Base-by-base conservation (phyloP, 176 grass and related monocot species). In the Eleusine coracana region DNA sequence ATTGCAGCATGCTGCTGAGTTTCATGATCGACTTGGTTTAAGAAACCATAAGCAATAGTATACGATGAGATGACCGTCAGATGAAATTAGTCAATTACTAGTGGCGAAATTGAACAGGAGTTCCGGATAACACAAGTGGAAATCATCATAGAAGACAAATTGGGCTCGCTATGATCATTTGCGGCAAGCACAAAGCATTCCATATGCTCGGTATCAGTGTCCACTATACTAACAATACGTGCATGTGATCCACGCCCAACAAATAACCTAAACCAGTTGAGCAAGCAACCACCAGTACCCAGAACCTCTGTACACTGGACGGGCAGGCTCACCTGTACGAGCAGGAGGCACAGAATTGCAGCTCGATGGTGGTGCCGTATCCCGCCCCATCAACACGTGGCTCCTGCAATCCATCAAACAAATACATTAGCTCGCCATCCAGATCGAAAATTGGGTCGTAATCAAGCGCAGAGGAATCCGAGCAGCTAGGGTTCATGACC, bases 321-420 rank as follows among this genome's bases (percentile, higher is more conserved):
- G 39, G 4, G 38, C 40, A 46, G 27, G 65, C 64, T 89, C 62
- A 98, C 95, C 52, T 91, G 68, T 98, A 98, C 66, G 96, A 95
- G 85, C 96, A 98, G 67, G 96, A 95, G 13, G 89, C 92, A 1
- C 96, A 98, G 72, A 98, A 98, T 48, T 95, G 90, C 64, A 98
- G 68, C 76, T 93, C 96, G 37, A 98, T 82, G 12, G 87, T 98
- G 11, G 82, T 72, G 41, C 91, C 96, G 21, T 81, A 93, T 73
- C 93, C 96, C 74, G 82, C 62, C 39, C 85, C 96, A 14, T 81
- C 89, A 56, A 88, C 31, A 68, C 73, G 76, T 5, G 91, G 63
- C 78, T 87, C 80, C 96, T 85, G 80, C 72, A 39, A 68, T 21
- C 0, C 59, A 82, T 75, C 78, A 59, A 7, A 72, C 14, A 16